These are phyloP conservation scores for Rhodosporidiobolus odoratus DNA, from an alignment of 768 basidiomycete species.

Conservation along the genomic window DNA sequence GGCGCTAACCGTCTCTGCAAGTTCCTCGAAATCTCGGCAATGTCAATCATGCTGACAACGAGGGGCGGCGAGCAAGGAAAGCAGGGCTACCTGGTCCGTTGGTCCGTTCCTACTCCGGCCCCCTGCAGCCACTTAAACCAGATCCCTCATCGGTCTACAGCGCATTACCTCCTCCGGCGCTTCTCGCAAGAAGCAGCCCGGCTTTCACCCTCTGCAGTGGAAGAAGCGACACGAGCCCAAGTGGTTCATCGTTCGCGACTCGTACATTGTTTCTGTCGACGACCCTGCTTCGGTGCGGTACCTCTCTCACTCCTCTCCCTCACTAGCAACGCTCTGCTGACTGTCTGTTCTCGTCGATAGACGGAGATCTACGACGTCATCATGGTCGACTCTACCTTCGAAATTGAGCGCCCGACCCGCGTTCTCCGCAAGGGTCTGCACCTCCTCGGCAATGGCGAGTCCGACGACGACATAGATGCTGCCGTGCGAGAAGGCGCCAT, in stretches of 20 bases:
- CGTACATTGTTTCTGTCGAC: slow-evolving; percentile 77
- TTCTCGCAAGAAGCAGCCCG: slow-evolving; percentile 56
- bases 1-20: slow-evolving; percentile 79
- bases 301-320: too few relatives aligned
- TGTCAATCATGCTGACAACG: slow-evolving; percentile 67
- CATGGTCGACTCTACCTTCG: slow-evolving; percentile 79
- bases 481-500: neutral
- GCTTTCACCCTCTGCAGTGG: slow-evolving; percentile 49
- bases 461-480: slow-evolving; percentile 1
- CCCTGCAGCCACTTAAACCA: neutral
- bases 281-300: slow-evolving; percentile 75
- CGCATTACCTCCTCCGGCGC: slow-evolving; percentile 59
- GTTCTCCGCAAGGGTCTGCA: slow-evolving; percentile 80
- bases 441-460: slow-evolving; percentile 51
- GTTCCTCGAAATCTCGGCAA: slow-evolving; percentile 85
- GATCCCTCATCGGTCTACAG: slow-evolving; percentile 6
- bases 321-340: neutral
- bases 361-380: slow-evolving; percentile 90
- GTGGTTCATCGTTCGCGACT: slow-evolving; percentile 91
- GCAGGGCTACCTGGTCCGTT: slow-evolving; percentile 63
- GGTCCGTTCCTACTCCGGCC: slow-evolving; percentile 37
- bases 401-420: slow-evolving; percentile 80
- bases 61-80: slow-evolving; percentile 83
- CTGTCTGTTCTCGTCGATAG: slow-evolving; percentile 48
- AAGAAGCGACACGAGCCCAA: slow-evolving; percentile 56